A percentile compares a stretch with the other conserved stretches of the same genome.
These are phyloP conservation scores for Alternaria ventricosa DNA, from an alignment of 2,329 filamentous ascomycete genomes.

Conservation along the genomic window DNA sequence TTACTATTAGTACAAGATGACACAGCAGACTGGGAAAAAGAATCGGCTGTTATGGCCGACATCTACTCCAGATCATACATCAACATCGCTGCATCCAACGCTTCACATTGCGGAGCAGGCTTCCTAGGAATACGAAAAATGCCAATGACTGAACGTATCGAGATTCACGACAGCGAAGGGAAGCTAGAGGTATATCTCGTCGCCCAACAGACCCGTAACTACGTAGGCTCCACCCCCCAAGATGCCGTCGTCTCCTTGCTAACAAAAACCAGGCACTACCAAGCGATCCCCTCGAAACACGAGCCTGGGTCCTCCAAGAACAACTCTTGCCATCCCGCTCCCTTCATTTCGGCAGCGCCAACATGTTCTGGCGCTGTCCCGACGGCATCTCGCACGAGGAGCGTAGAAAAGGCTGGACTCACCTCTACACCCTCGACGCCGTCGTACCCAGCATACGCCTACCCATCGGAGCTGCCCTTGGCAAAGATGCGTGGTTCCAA, in stretches of 20 bases:
- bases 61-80: constrained; percentile 4
- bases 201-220: neutral
- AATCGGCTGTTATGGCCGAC: constrained; percentile 11
- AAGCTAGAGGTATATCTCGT: neutral
- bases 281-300: neutral
- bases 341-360: neutral
- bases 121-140: constrained; percentile 4
- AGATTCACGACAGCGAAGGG: neutral
- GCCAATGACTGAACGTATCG: neutral
- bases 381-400: neutral
- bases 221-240: neutral
- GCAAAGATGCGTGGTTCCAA: constrained; percentile 1
- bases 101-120: constrained; percentile 7
- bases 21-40: constrained; percentile 9
- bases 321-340: neutral
- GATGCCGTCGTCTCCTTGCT: neutral
- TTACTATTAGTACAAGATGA: constrained; percentile 9
- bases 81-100: constrained; percentile 3
- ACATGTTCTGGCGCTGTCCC: neutral
- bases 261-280: neutral
- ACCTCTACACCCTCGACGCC: neutral
- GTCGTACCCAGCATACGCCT: neutral
- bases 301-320: neutral
- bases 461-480: neutral
- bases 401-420: neutral